Evolutionary conservation across 2,329 filamentous ascomycete species (phyloP), one percentile per base, ranked within the genome.

Genomic region (Aspergillus hiratsukae): DNA sequence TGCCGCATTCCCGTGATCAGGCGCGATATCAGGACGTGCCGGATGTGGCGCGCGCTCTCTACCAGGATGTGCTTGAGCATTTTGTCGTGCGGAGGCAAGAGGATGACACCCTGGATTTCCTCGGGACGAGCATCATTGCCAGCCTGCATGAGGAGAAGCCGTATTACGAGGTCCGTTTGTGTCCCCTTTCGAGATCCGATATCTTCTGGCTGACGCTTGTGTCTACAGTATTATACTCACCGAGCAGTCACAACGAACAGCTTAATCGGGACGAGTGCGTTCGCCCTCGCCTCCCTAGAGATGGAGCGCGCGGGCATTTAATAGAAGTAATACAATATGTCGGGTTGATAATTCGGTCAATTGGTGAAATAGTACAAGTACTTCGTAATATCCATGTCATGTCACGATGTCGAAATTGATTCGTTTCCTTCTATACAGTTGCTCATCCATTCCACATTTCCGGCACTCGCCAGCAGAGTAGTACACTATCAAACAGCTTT

Each of bases 231-330:
- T 35, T 50, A 50, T 37, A 37, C 35, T 25, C 28, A 50, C 11
- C 35, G 28, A 37, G 10, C 48, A 23, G 48, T 50, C 48, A 50
- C 48, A 14, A 50, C 48, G n/a, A 50, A 50, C 48, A 50, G 48
- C 25, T 35, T 50, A 14, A 50, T 50, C 4, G 48, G 48, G 23
- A 50, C 48, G 7, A 50, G 48, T 21, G 48, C 48, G 11, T 50
- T 50, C 17, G 48, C 14, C 21, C 27, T 50, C 8, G 48, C 48
- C 10, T 35, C 28, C 7, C 27, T 50, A 1, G 48, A 50, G 28
- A 35, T 50, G n/a, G 48, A 50, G 35, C 21, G 28, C 21, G 27
- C 27, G 48, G 48, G 48, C 8, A 23, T 45, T 9, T 45, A 21
- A 45, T 23, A 45, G 41, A n/a, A n/a, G n/a, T n/a, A n/a, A n/a